Base-by-base conservation (phyloP, 108 stramenopile species). In the Schizochytrium sp. region DNA sequence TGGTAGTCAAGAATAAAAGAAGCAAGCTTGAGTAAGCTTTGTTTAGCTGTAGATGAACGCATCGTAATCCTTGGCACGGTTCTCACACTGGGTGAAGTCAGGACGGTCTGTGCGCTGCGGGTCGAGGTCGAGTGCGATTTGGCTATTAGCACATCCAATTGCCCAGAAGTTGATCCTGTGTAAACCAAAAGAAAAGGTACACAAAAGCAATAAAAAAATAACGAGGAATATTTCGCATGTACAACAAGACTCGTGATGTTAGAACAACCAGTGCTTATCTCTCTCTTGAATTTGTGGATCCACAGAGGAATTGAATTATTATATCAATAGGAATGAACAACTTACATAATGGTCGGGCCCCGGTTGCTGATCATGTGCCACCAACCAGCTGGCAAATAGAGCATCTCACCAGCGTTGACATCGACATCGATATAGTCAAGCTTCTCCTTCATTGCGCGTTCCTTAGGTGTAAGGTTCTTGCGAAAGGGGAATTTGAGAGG, bases 331-430 rank as follows among this genome's bases (percentile, higher is more conserved):
- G 28, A 28, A 28, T 28, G 28, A 28, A 28, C 28, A 7, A 69
- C 64, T 69, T 69, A 69, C 55, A 56, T 87, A 38, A 89, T 72
- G 49, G 61, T 89, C 10, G 88, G 88, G 19, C 38, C 56, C 1
- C 45, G 88, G 55, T 64, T 69, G 7, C 55, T 28, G 28, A 89
- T 57, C 38, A 41, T n/a, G 69, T 89, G 88, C 53, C 53, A 73
- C 72, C 72, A 72, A 41, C 88, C 88, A 4, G 61, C 61, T 12
- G 88, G 88, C n/a, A 89, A 1, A 4, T 57, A 89, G 53, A 89
- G 88, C 88, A 89, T 47, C 72, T 89, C 88, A 13, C 88, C 88
- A 5, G 55, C 41, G 5, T 28, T 10, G 0, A 83, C 47, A 3
- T 83, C 76, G 10, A 83, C n/a, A 40, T 55, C 53, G 53, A 83